These are phyloP conservation scores for Petunia hybrid DNA, from an alignment of 305 asterid genomes.

Conservation along the genomic window DNA sequence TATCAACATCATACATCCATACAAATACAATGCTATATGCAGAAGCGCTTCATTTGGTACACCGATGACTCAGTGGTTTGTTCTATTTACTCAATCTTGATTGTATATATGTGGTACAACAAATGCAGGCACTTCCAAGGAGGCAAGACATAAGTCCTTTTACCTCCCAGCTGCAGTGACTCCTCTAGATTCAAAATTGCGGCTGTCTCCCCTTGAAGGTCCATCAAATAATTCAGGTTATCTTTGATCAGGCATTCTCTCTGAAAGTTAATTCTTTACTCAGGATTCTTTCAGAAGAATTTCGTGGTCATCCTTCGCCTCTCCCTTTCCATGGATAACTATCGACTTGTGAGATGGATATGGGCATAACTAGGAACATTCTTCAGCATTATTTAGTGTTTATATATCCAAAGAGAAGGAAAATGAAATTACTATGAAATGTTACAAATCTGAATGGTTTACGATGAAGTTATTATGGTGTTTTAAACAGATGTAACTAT, in stretches of 20 bases:
- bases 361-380: not conserved
- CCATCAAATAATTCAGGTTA: constrained; percentile 52
- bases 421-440: too few species aligned
- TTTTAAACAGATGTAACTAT: constrained; percentile 1
- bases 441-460: not conserved
- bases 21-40: too few species aligned
- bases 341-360: constrained; percentile 7
- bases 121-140: constrained; percentile 54
- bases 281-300: constrained; percentile 14
- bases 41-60: too few species aligned
- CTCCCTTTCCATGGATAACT: constrained; percentile 13
- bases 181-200: constrained; percentile 47
- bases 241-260: constrained; percentile 39
- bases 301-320: constrained; percentile 29
- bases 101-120: constrained; percentile 9
- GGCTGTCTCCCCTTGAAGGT: constrained; percentile 36
- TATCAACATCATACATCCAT: too few species aligned
- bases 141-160: constrained; percentile 23
- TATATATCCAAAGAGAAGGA: too few species aligned
- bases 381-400: too few species aligned
- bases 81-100: too few species aligned
- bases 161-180: constrained; percentile 45
- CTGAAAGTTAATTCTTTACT: constrained; percentile 6
- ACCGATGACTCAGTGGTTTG: too few species aligned
- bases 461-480: not conserved